These are phyloP conservation scores for Lepidium sativum DNA, from an alignment of 345 rosid genomes.

Conservation along the genomic window DNA sequence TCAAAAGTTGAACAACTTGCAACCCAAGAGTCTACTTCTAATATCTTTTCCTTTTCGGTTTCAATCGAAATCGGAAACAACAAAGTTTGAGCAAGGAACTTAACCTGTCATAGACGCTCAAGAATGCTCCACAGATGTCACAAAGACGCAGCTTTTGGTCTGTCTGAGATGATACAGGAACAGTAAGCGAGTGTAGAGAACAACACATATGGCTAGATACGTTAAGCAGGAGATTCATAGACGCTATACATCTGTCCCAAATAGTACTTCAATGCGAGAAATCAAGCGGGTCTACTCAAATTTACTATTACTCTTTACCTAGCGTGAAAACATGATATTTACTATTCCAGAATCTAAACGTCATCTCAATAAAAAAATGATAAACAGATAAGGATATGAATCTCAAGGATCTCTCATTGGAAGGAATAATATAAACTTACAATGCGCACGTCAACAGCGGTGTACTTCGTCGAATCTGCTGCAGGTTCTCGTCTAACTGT, in stretches of 20 bases:
- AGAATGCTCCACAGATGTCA: constrained; percentile 93
- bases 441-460: constrained; percentile 89
- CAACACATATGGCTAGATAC: background rate
- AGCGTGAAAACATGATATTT: background rate
- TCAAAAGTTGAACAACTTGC: constrained; percentile 82
- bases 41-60: constrained; percentile 33
- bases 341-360: background rate
- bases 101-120: constrained; percentile 90
- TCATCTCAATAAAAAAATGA: background rate
- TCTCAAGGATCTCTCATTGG: background rate
- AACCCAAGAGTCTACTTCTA: constrained; percentile 48
- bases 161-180: constrained; percentile 42
- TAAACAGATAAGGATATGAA: background rate
- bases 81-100: constrained; percentile 8
- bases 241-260: background rate
- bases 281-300: background rate
- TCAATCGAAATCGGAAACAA: constrained; percentile 20
- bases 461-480: constrained; percentile 60
- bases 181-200: background rate
- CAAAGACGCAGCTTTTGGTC: constrained; percentile 96
- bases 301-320: background rate
- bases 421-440: constrained; percentile 40
- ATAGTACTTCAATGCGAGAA: background rate
- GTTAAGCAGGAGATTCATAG: background rate
- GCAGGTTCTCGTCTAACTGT: constrained; percentile 66